These are phyloP conservation scores for Buddleja alternifolia DNA, from an alignment of 257 asterid species.

Conservation along the genomic window DNA sequence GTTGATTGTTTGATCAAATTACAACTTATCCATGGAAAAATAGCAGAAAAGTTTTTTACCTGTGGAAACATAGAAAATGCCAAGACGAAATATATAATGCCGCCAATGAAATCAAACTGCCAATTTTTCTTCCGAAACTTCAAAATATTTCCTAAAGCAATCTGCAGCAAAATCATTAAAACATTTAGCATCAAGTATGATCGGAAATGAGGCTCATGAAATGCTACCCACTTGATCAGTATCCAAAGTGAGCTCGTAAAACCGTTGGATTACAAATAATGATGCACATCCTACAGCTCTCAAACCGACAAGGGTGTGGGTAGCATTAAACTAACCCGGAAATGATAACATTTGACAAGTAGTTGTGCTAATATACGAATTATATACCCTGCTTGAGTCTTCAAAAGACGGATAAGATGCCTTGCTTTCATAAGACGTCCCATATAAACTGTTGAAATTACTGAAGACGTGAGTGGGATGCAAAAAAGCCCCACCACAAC, in stretches of 20 bases:
- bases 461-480: conserved; percentile 97
- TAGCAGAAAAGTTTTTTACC: conserved; percentile 44
- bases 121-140: conserved; percentile 98
- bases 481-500: conserved; percentile 99
- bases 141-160: conserved; percentile 96
- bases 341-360: neutral
- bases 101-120: conserved; percentile 98
- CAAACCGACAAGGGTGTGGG: no score
- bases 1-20: conserved; percentile 9
- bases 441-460: conserved; percentile 61
- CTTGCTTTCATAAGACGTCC: conserved; percentile 77
- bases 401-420: conserved; percentile 92
- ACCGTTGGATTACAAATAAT: no score
- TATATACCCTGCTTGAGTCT: conserved; percentile 93
- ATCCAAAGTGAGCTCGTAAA: no score
- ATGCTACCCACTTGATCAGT: no score
- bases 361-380: conserved; percentile 7
- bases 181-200: conserved; percentile 3
- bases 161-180: conserved; percentile 52
- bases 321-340: no score
- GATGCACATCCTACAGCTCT: no score
- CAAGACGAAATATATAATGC: conserved; percentile 82
- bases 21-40: neutral
- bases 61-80: conserved; percentile 97
- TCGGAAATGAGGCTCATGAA: conserved; percentile 6